phyloP scores from a whole-genome alignment of 768 basidiomycete genomes.

The Leccinum disarticulatum region DNA sequence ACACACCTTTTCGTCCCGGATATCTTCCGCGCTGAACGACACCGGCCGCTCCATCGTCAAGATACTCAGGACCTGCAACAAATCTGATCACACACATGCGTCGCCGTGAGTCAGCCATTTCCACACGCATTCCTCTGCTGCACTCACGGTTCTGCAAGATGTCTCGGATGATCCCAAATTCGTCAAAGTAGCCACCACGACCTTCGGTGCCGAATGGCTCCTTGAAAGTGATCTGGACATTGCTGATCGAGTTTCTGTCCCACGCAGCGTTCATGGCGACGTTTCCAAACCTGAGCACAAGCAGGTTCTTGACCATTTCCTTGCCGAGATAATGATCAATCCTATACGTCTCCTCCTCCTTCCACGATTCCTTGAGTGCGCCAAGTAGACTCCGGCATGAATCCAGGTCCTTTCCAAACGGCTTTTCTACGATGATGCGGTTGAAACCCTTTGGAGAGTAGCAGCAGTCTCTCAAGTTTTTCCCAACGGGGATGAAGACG shows the following conservation, averaged over 20 bases:
- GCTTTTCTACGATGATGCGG: conserved; percentile 97
- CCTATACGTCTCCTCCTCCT: conserved; percentile 96
- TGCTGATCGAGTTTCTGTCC: conserved; percentile 96
- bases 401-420: conserved; percentile 93
- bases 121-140: conserved; percentile 1
- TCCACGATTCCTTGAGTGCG: conserved; percentile 84
- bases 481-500: conserved; percentile 89
- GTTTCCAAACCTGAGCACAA: conserved; percentile 95
- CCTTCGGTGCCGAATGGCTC: conserved; percentile 99
- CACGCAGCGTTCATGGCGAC: conserved; percentile 83
- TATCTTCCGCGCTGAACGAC: conserved; percentile 95
- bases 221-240: conserved; percentile 99
- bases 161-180: conserved; percentile 99
- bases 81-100: conserved; percentile 51
- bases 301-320: conserved; percentile 99
- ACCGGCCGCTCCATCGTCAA: conserved; percentile 98
- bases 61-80: conserved; percentile 92
- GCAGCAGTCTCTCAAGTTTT: conserved; percentile 78
- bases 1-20: conserved; percentile 94
- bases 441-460: conserved; percentile 74
- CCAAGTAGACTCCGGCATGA: conserved; percentile 77
- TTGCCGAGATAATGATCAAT: conserved; percentile 99
- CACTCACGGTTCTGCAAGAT: conserved; percentile 95
- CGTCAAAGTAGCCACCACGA: conserved; percentile 99
- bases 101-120: conserved; percentile 12